Conservation (phyloP, 345 rosid species). For the Lumnitzera racemosa region DNA sequence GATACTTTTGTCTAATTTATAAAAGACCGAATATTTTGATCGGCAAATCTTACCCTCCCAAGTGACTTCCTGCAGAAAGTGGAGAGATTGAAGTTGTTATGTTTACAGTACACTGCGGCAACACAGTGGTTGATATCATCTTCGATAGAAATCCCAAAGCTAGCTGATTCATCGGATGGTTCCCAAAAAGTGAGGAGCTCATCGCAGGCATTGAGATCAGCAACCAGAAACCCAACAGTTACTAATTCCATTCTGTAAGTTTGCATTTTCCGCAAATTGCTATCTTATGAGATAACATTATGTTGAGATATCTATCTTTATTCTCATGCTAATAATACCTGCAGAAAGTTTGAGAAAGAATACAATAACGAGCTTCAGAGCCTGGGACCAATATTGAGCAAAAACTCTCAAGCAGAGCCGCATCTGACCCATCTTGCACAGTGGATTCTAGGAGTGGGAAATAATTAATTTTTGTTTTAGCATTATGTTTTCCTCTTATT, state of each 20-base stretch:
- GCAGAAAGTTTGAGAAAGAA: slow-evolving; percentile 81
- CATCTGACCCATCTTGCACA: slow-evolving; percentile 94
- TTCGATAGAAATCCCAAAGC: slow-evolving; percentile 50
- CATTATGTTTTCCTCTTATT: too few species aligned
- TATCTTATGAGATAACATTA: background rate
- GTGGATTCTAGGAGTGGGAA: slow-evolving; percentile 75
- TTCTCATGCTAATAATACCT: slow-evolving; percentile 5
- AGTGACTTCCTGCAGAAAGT: slow-evolving; percentile 60
- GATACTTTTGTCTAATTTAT: too few species aligned
- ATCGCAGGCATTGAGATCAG: slow-evolving; percentile 35
- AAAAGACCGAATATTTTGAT: too few species aligned
- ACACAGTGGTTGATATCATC: slow-evolving; percentile 94
- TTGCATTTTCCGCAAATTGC: background rate
- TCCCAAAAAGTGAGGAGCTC: slow-evolving; percentile 27
- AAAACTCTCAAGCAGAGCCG: slow-evolving; percentile 83
- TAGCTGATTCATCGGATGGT: slow-evolving; percentile 27
- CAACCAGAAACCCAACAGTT: slow-evolving; percentile 42
- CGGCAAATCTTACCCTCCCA: background rate
- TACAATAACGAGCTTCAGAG: slow-evolving; percentile 80
- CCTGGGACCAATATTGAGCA: slow-evolving; percentile 76
- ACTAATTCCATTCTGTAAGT: slow-evolving; percentile 84
- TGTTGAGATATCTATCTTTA: background rate
- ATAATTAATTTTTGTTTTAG: slow-evolving; percentile 21
- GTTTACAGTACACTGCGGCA: slow-evolving; percentile 88
- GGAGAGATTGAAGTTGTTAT: slow-evolving; percentile 77